Evolutionary conservation across 164 flowering plant species (phyloP).

Genomic region (Vitis rupestris): DNA sequence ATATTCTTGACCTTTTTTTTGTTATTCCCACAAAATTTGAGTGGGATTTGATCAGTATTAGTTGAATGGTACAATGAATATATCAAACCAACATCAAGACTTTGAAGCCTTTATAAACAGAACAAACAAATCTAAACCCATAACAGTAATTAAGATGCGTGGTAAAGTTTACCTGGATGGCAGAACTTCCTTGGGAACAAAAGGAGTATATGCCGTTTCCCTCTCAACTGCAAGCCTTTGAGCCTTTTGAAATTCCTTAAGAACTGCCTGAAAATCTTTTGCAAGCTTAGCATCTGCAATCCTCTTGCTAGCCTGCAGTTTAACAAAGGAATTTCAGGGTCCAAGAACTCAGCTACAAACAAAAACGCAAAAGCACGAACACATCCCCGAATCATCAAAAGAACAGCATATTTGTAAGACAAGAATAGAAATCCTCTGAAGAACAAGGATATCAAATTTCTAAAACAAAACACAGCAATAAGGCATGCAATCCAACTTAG

Average conservation of each 20-base stretch:
- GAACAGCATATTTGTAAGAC: too few species aligned
- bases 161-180: slow-evolving; percentile 45
- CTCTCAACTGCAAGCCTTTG: slow-evolving; percentile 79
- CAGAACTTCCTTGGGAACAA: slow-evolving; percentile 43
- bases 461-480: too few species aligned
- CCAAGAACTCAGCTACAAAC: not conserved
- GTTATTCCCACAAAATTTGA: not conserved
- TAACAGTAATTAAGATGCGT: not conserved
- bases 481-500: too few species aligned
- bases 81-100: too few species aligned
- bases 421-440: too few species aligned
- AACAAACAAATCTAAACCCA: too few species aligned
- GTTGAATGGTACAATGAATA: not conserved
- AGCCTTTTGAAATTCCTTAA: slow-evolving; percentile 80
- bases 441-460: too few species aligned
- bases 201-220: slow-evolving; percentile 65
- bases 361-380: too few species aligned
- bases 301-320: slow-evolving; percentile 65
- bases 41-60: not conserved
- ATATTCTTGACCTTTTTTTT: too few species aligned
- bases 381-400: too few species aligned
- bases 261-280: slow-evolving; percentile 69
- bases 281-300: slow-evolving; percentile 83
- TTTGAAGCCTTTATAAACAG: too few species aligned
- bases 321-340: slow-evolving; percentile 1